Percentiles rank a stretch among this genome's conserved stretches.
Evolutionary conservation across 805 yeast species (phyloP).

Genomic region (Lachancea sp.): DNA sequence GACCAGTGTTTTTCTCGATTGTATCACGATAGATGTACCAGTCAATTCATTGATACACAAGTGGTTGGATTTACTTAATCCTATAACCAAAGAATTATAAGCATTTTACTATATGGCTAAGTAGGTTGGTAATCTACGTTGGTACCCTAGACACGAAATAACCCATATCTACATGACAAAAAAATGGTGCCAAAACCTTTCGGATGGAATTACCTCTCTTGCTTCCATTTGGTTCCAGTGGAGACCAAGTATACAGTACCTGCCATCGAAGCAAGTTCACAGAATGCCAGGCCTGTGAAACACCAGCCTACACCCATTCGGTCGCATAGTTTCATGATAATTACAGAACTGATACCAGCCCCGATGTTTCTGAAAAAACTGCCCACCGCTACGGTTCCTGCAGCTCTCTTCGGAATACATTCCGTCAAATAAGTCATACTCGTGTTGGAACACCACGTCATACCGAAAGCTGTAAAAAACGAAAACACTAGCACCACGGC

Average conservation of each 20-base stretch:
- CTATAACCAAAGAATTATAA: too few relatives aligned
- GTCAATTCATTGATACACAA: too few relatives aligned
- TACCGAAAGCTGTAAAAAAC: conserved; percentile 45
- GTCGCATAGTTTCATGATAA: conserved; percentile 33
- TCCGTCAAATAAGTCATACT: conserved; percentile 51
- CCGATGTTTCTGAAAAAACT: conserved; percentile 47
- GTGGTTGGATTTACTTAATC: too few relatives aligned
- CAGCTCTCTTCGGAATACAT: conserved; percentile 43
- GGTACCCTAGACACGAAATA: too few relatives aligned
- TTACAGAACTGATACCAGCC: conserved; percentile 47
- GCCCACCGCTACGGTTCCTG: conserved; percentile 48
- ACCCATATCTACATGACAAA: too few relatives aligned
- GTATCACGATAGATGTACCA: too few relatives aligned
- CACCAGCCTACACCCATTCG: conserved; percentile 49
- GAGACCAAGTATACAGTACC: conserved; percentile 20
- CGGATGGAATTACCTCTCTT: neutral
- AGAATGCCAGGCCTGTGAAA: conserved; percentile 44
- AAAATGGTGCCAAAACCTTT: too few relatives aligned
- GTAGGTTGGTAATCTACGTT: too few relatives aligned
- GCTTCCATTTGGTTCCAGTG: conserved; percentile 5
- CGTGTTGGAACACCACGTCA: conserved; percentile 50
- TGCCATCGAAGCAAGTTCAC: conserved; percentile 25
- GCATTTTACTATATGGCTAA: too few relatives aligned
- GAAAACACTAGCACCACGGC: conserved; percentile 39
- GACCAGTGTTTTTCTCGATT: too few relatives aligned